phyloP scores from a whole-genome alignment of 1,139 yeast species.

The Debaryomycetaceae sp. region DNA sequence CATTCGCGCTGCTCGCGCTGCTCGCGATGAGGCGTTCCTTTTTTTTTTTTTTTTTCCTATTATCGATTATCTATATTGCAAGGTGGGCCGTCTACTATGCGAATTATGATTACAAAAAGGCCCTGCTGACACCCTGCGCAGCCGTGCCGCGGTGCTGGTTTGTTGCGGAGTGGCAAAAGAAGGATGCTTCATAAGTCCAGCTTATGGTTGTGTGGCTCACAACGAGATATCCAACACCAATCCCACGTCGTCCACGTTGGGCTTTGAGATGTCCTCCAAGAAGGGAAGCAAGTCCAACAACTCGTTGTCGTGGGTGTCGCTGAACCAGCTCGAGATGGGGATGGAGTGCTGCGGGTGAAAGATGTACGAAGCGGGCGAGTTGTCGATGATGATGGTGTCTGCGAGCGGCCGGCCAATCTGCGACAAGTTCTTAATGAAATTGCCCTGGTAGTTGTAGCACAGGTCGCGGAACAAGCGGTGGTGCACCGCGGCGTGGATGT shows the following conservation, averaged over 20 bases:
- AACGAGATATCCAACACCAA: slow-evolving; percentile 73
- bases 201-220: slow-evolving; percentile 12
- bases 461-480: slow-evolving; percentile 89
- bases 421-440: slow-evolving; percentile 86
- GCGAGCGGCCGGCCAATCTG: slow-evolving; percentile 89
- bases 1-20: no score
- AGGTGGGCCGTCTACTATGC: no score
- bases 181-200: slow-evolving; percentile 7
- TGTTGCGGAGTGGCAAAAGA: neutral
- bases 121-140: no score
- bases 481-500: slow-evolving; percentile 67
- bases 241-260: slow-evolving; percentile 75
- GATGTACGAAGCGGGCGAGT: slow-evolving; percentile 94
- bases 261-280: slow-evolving; percentile 71
- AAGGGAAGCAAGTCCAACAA: slow-evolving; percentile 86
- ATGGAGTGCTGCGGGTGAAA: slow-evolving; percentile 98
- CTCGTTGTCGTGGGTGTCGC: slow-evolving; percentile 96
- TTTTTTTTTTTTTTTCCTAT: slow-evolving; percentile 1
- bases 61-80: no score
- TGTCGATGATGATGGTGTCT: slow-evolving; percentile 87
- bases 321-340: slow-evolving; percentile 98
- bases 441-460: slow-evolving; percentile 67
- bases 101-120: slow-evolving; percentile 1
- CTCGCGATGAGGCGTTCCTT: neutral
- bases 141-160: neutral